Evolutionary conservation across 1,284 basidiomycete species (phyloP), one percentile per base, ranked within the genome.

Genomic region (Bjerkandera adusta): DNA sequence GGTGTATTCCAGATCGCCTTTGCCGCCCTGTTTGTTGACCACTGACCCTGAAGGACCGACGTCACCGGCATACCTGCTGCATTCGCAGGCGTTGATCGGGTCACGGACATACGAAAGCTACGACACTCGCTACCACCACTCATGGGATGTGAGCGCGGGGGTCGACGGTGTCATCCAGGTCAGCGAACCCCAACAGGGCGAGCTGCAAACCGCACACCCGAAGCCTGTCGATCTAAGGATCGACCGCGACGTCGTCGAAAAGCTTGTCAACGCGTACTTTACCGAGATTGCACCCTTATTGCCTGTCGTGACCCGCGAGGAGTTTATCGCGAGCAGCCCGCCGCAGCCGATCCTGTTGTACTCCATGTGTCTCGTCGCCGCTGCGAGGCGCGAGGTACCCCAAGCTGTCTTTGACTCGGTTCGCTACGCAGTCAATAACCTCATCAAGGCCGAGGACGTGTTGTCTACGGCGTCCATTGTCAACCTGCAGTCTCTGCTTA

Each of bases 111-210:
- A 92, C 59, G 90, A 95, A 68, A 81, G 74, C 26, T 95, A 92
- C 65, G 93, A 97, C 66, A 75, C 85, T 51, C 82, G 86, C 15
- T 85, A 92, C 63, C 81, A 93, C 61, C 85, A 89, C 63, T 79
- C 81, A 2, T 94, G 89, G 78, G 86, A 92, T 63, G 80, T 95
- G 43, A 81, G 83, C 52, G 78, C 83, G 48, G 79, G 77, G 24
- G 92, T 92, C 8, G 88, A 96, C 53, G 95, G 94, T 1, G 74
- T 96, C 53, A 94, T 99, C 58, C 81, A 85, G 45, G 85, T 98
- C 32, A 80, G 85, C 60, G 86, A 88, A 57, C 80, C 79, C 7
- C 58, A 72, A 45, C 59, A 61, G 40, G 77, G 77, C 20, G 82
- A 85, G 48, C 68, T 72, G 55, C 71, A 81, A 49, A 61, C 71